Percentiles rank a stretch among this genome's conserved stretches.
Evolutionary conservation across 352 stramenopile species (phyloP).

Genomic region (Pythium oligandrum): DNA sequence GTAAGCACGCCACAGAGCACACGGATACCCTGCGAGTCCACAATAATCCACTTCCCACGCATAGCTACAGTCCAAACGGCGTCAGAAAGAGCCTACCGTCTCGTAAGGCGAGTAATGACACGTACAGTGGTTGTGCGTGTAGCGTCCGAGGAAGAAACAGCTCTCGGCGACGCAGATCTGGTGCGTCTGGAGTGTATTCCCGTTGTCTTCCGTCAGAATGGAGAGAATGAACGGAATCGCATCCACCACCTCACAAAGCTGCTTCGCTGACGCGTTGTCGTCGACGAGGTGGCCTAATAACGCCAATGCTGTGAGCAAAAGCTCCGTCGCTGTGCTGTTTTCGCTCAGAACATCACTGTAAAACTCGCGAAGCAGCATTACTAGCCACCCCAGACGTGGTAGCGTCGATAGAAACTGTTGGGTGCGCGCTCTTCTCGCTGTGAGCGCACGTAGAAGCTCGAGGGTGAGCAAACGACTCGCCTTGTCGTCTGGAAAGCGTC

Average conservation of each 20-base stretch:
- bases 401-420: conserved; percentile 22
- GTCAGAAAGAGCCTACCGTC: neutral
- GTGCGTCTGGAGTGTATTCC: conserved; percentile 22
- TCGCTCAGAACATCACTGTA: too few relatives aligned
- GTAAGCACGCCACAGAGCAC: conserved; percentile 37
- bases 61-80: conserved; percentile 2
- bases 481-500: too few relatives aligned
- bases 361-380: conserved; percentile 12
- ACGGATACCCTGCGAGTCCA: conserved; percentile 26
- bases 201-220: conserved; percentile 16
- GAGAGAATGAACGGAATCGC: conserved; percentile 24
- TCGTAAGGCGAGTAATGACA: neutral
- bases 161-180: conserved; percentile 35
- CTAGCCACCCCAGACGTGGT: conserved; percentile 22
- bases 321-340: neutral
- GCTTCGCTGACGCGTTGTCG: conserved; percentile 32
- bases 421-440: conserved; percentile 16
- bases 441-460: conserved; percentile 26
- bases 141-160: conserved; percentile 48
- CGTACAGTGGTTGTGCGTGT: conserved; percentile 55
- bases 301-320: conserved; percentile 8
- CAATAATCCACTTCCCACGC: conserved; percentile 33
- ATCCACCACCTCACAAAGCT: conserved; percentile 24
- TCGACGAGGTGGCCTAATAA: conserved; percentile 22
- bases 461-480: conserved; percentile 20